Evolutionary conservation across 192 early-diverging fungal species (phyloP).

Genomic region (Pecoramyces ruminantium): DNA sequence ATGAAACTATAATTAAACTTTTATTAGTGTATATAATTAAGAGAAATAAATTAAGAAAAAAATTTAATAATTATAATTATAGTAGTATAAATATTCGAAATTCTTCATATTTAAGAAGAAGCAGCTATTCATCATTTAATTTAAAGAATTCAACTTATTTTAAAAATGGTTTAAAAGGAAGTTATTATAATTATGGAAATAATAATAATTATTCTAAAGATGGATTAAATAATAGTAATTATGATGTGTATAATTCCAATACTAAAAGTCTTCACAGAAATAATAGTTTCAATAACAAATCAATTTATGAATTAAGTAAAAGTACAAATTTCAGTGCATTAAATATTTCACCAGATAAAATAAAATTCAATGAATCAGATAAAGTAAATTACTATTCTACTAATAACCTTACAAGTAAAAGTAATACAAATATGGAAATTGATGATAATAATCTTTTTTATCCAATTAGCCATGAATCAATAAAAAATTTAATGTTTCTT

Average conservation of each 20-base stretch:
- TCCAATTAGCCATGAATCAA: not conserved
- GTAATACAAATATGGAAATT: not conserved
- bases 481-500: not conserved
- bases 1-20: not conserved
- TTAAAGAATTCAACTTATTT: not conserved
- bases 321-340: not conserved
- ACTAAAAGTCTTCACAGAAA: no score
- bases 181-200: not conserved
- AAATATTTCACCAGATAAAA: not conserved
- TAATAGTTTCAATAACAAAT: not conserved
- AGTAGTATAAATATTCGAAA: not conserved
- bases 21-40: not conserved
- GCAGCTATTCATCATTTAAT: not conserved
- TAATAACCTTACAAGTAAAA: not conserved
- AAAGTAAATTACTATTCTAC: not conserved
- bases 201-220: not conserved
- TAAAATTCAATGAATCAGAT: not conserved
- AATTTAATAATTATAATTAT: not conserved
- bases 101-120: not conserved
- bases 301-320: not conserved
- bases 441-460: not conserved
- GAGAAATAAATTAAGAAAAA: not conserved
- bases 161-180: not conserved
- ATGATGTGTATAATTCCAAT: no score
- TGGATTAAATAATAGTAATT: no score